A percentile compares a stretch with the other conserved stretches of the same genome.
These are phyloP conservation scores for Juglanconis sp. DNA, from an alignment of 2,329 filamentous ascomycete genomes.

Conservation along the genomic window DNA sequence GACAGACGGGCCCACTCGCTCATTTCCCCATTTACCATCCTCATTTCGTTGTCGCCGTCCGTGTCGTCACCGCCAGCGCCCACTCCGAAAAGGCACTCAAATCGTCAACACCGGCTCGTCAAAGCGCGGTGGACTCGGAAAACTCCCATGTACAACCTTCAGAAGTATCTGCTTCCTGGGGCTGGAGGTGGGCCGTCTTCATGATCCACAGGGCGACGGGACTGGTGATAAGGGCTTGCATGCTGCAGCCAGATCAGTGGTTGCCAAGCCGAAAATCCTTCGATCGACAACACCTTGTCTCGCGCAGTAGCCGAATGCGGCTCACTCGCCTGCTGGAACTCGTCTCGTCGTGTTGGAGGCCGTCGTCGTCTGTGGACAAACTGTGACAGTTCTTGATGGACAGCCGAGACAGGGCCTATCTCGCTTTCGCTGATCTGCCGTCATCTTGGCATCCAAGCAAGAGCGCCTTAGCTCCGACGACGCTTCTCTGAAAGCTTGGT, in stretches of 20 bases:
- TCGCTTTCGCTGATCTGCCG: too few relatives aligned
- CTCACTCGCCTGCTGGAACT: too few relatives aligned
- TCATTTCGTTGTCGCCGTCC: neutral
- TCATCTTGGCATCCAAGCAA: too few relatives aligned
- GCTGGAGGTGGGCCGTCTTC: neutral
- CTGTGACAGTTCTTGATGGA: too few relatives aligned
- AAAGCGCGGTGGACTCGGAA: too few relatives aligned
- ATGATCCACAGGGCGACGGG: neutral
- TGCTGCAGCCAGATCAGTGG: constrained; percentile 6
- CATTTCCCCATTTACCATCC: neutral
- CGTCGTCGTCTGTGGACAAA: too few relatives aligned
- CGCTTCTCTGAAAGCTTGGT: too few relatives aligned
- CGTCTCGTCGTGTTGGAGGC: too few relatives aligned
- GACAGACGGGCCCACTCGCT: neutral
- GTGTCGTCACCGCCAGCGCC: neutral
- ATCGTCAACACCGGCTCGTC: neutral
- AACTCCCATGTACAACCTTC: neutral
- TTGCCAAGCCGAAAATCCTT: neutral
- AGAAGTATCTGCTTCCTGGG: neutral
- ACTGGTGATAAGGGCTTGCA: constrained; percentile 5
- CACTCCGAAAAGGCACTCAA: neutral
- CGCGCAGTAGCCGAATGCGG: constrained; percentile 2
- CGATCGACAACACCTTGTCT: constrained; percentile 6
- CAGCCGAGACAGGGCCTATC: too few relatives aligned
- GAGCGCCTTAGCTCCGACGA: too few relatives aligned